Base-by-base conservation (phyloP, 306 rosid species). In the Citrullus colocynthis region DNA sequence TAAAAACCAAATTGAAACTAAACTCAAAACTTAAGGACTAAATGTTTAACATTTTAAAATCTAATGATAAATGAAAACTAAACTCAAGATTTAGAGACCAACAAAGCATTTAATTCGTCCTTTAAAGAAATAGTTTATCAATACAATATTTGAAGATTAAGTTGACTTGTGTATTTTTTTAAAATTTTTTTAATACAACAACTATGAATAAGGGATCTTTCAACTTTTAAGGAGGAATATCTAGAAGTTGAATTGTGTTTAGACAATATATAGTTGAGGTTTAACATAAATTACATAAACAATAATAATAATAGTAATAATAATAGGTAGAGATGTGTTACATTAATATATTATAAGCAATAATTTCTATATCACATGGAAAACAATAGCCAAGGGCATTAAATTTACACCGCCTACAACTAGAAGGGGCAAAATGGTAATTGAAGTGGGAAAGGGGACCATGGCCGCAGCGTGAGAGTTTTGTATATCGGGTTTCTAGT, bases 391-490 rank as follows among this genome's bases (percentile, higher is more conserved):
- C 0, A 12, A 28, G 39, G 48, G 48, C 24, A 30, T 62, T 62
- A 28, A 64, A 65, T 36, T 17, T 4, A 65, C 30, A 66, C 73
- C 51, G 73, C 49, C 20, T 18, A 10, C 6, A 17, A 3, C 14
- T 32, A 10, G 1, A n/a, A 17, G 10, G 52, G 74, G 74, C 74
- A 71, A 14, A 71, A 11, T 24, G 59, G 76, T 48, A 24, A 71
- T 2, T 71, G 62, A 17, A 4, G 84, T 6, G 5, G 62, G 71
- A 79, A 79, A 81, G 69, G 48, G 15, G 32, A 56, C 82, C 18
- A 83, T 76, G 90, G 84, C 44, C 5, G 62, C 41, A 45, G 80
- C 37, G 80, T 78, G 85, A 87, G 78, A 81, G 81, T 51, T 77
- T 24, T 45, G 34, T 18, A 44, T 44, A 13, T 11, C 16, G 8